Evolutionary conservation across 73 alveolate species (phyloP), one percentile per base, ranked within the genome.

Genomic region (Urostyla sp.): DNA sequence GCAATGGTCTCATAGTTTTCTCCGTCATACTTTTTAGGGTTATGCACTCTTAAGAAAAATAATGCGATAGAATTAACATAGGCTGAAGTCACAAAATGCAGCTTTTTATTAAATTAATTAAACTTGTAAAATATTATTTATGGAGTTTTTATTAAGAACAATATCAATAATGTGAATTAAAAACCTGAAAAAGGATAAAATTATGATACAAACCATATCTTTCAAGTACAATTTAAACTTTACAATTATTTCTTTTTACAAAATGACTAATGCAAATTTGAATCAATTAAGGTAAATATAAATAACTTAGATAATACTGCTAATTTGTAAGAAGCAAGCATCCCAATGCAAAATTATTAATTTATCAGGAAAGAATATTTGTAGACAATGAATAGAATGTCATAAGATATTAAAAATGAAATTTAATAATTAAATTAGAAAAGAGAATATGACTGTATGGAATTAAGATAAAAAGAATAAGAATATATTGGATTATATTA

Each of bases 111-210:
- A 35, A n/a, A 30, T 18, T n/a, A n/a, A 18, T 4, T 59, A 55
- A 59, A 59, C 37, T 7, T 59, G 32, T n/a, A 59, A 6, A 5
- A 59, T 3, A 59, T 59, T 20, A 35, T 18, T 59, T 59, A 35
- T 59, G 76, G 76, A 21, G 27, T 59, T 16, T 59, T 59, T 31
- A 16, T 55, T 35, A 31, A 35, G 56, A n/a, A 31, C 10, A 7
- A 40, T 59, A 59, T 59, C 15, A 59, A 59, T 24, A 13, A 18
- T 7, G 57, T 31, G 7, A 40, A 40, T 7, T 35, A 59, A 15
- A 11, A n/a, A 11, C 76, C 76, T 31, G 76, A 59, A 35, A 2
- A 30, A 30, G 76, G 56, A 3, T 59, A 59, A 31, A 59, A 59
- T 40, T 59, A n/a, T 59, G 76, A 59, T 31, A 18, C 76, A 4